Evolutionary conservation across 345 rosid genomes (phyloP).

Genomic region (Eucalyptus curtisii): DNA sequence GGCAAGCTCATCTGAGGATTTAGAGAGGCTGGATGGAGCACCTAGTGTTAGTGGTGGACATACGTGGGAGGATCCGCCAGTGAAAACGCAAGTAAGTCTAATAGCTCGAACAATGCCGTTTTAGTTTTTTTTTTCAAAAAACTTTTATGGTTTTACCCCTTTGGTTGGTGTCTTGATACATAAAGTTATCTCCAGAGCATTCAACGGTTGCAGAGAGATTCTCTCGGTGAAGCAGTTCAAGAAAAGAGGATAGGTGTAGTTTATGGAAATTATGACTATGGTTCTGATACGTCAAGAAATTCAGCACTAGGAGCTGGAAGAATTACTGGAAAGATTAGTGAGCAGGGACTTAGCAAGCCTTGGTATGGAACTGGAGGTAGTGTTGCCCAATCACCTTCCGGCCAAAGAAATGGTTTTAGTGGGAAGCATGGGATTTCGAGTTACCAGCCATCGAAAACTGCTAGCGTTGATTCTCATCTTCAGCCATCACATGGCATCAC

Average conservation of each 20-base stretch:
- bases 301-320: constrained; percentile 43
- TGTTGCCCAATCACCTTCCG: constrained; percentile 35
- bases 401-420: constrained; percentile 52
- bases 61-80: constrained; percentile 47
- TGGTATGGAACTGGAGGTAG: constrained; percentile 45
- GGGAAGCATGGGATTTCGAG: constrained; percentile 40
- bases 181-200: constrained; percentile 12
- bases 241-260: constrained; percentile 38
- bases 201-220: constrained; percentile 46
- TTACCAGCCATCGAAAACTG: constrained; percentile 31
- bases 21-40: constrained; percentile 42
- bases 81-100: constrained; percentile 45
- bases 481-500: constrained; percentile 15
- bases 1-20: constrained; percentile 23
- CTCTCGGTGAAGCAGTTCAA: constrained; percentile 30
- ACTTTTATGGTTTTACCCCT: background rate
- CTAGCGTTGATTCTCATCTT: constrained; percentile 21
- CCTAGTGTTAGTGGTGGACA: constrained; percentile 22
- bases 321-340: constrained; percentile 35
- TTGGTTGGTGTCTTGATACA: background rate
- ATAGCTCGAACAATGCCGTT: background rate
- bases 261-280: constrained; percentile 50
- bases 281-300: constrained; percentile 46
- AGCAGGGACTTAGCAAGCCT: constrained; percentile 46
- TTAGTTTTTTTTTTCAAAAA: background rate